Percentiles rank a stretch among this genome's conserved stretches.
phyloP scores from a whole-genome alignment of 2,329 filamentous ascomycete species.

The Diplodia sapinea region DNA sequence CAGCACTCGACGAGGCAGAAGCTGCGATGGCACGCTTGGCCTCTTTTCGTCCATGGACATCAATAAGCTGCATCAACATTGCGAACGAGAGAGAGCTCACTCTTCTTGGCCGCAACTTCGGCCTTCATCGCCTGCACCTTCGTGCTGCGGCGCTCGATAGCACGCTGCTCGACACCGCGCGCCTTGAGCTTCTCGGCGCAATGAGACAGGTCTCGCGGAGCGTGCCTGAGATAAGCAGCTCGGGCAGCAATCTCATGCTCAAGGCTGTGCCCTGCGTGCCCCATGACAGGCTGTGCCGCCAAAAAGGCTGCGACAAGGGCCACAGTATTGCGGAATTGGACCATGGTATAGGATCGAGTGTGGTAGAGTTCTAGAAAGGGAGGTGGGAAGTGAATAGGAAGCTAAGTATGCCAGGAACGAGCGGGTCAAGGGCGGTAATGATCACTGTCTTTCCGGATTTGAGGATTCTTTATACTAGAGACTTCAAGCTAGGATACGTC shows the following conservation, averaged over 20 bases:
- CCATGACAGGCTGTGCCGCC: not conserved
- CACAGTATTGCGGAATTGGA: not conserved
- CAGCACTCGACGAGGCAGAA: not conserved
- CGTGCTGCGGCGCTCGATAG: conserved; percentile 5
- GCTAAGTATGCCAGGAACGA: not conserved
- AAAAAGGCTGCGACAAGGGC: conserved; percentile 2
- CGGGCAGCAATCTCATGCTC: conserved; percentile 20
- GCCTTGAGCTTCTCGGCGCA: conserved; percentile 25
- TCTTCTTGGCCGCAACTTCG: conserved; percentile 18
- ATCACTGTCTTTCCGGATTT: not conserved
- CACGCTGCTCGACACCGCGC: conserved; percentile 11
- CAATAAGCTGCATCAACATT: not conserved
- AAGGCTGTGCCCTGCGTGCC: conserved; percentile 16
- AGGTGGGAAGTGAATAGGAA: not conserved
- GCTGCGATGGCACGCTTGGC: conserved; percentile 1
- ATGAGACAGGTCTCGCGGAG: conserved; percentile 15
- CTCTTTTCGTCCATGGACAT: not conserved
- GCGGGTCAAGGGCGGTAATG: not conserved
- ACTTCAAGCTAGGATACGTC: not conserved
- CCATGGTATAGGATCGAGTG: not conserved
- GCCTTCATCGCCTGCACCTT: conserved; percentile 13
- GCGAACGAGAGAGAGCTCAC: not conserved
- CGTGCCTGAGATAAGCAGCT: conserved; percentile 19
- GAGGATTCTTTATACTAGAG: not conserved
- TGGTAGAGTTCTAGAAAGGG: not conserved